A percentile compares a stretch with the other conserved stretches of the same genome.
These are phyloP conservation scores for Somion occarium DNA, from an alignment of 1,284 basidiomycete genomes.

Conservation along the genomic window DNA sequence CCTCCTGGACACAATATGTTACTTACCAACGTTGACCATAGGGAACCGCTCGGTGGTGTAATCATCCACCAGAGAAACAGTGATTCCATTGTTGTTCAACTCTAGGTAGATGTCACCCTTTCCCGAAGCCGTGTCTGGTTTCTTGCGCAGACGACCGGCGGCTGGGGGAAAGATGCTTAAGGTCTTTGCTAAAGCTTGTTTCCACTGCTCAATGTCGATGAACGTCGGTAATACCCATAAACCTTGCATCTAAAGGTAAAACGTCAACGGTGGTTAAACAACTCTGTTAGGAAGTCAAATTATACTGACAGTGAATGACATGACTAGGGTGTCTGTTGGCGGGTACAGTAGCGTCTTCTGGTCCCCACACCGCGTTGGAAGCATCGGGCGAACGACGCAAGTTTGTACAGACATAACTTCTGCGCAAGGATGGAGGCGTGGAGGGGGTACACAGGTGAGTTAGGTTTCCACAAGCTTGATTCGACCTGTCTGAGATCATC, in stretches of 20 bases:
- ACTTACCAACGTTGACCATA: not conserved
- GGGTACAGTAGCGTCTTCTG: not conserved
- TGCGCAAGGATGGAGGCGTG: too few relatives aligned
- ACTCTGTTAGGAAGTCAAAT: not conserved
- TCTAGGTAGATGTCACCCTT: not conserved
- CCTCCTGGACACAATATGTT: not conserved
- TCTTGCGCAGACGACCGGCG: not conserved
- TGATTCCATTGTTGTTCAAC: not conserved
- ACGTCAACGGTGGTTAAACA: not conserved
- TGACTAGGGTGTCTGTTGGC: not conserved
- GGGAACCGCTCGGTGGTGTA: not conserved
- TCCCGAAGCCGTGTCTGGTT: not conserved
- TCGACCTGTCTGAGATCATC: too few relatives aligned
- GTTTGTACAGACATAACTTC: too few relatives aligned
- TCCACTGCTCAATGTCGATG: not conserved
- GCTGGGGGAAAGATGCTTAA: not conserved
- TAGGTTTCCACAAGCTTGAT: too few relatives aligned
- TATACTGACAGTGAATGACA: not conserved
- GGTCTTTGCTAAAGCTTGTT: not conserved
- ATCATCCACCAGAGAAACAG: not conserved
- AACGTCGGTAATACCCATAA: not conserved
- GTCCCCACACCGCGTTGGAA: not conserved
- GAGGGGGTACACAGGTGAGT: too few relatives aligned
- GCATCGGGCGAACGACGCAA: not conserved
- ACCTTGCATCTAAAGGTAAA: not conserved